A percentile compares a stretch with the other conserved stretches of the same genome.
phyloP scores from a whole-genome alignment of 768 basidiomycete species.

The Trametes villosa region DNA sequence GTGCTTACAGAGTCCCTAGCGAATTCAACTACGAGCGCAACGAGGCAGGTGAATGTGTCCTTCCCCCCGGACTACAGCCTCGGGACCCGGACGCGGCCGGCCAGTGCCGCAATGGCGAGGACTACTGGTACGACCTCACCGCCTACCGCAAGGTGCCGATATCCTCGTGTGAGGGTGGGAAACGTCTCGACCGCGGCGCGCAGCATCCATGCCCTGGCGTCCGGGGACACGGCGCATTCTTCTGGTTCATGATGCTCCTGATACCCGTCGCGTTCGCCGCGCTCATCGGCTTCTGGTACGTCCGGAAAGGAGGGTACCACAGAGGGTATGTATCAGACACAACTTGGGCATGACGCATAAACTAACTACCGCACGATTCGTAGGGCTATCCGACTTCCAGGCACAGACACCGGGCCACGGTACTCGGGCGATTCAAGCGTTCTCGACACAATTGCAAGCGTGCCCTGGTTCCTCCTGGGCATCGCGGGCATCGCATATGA shows the following conservation, averaged over 20 bases:
- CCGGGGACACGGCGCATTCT: constrained; percentile 69
- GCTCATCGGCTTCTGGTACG: constrained; percentile 82
- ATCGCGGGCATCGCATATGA: constrained; percentile 74
- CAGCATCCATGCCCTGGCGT: constrained; percentile 84
- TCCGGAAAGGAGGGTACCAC: constrained; percentile 69
- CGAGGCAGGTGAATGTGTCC: constrained; percentile 71
- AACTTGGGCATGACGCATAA: neutral
- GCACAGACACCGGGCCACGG: constrained; percentile 45
- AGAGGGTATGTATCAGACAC: constrained; percentile 62
- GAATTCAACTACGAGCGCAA: constrained; percentile 92
- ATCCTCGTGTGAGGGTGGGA: constrained; percentile 84
- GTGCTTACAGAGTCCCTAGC: constrained; percentile 44
- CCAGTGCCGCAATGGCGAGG: constrained; percentile 61
- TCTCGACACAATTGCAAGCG: constrained; percentile 77
- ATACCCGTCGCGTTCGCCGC: constrained; percentile 80
- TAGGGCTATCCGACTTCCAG: constrained; percentile 81
- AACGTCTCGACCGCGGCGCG: constrained; percentile 74
- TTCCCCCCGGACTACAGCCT: constrained; percentile 69
- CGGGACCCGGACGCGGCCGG: constrained; percentile 56
- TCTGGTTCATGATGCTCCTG: constrained; percentile 82
- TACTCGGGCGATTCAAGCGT: constrained; percentile 50
- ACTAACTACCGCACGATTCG: constrained; percentile 16
- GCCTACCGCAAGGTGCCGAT: constrained; percentile 89
- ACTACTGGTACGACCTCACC: constrained; percentile 94
- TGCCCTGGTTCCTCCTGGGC: constrained; percentile 90